Evolutionary conservation across 108 stramenopile species (phyloP).

Genomic region (Cyclotella distinguenda): DNA sequence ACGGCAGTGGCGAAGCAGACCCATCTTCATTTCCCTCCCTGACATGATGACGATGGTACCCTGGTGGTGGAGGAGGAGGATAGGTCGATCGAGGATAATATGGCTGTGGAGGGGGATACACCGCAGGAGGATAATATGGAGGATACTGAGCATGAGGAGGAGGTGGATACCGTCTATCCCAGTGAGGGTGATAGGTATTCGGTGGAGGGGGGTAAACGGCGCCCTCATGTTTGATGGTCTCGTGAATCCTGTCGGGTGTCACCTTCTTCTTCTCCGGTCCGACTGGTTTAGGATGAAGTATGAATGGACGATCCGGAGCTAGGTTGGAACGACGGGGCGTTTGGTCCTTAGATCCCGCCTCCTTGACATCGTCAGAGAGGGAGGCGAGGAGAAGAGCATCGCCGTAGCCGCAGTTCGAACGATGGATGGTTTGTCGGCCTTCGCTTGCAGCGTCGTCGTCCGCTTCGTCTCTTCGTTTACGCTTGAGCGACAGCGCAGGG

Average conservation of each 20-base stretch:
- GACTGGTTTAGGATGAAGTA: conserved; percentile 32
- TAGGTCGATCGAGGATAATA: conserved; percentile 4
- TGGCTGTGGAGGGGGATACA: neutral
- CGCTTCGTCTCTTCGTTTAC: neutral
- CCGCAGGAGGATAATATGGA: conserved; percentile 7
- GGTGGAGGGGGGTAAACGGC: neutral
- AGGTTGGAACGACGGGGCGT: neutral
- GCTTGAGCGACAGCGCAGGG: neutral
- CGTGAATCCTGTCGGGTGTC: neutral
- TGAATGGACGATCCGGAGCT: conserved; percentile 13
- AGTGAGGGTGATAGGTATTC: neutral
- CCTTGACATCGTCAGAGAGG: conserved; percentile 21
- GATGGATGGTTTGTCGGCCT: neutral
- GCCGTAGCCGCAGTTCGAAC: conserved; percentile 7
- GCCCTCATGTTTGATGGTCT: neutral
- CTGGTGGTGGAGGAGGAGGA: conserved; percentile 7
- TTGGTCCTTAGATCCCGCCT: neutral
- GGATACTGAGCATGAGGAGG: neutral
- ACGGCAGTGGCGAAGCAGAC: neutral
- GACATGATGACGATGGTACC: neutral
- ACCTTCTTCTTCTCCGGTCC: neutral
- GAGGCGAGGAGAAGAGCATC: conserved; percentile 43
- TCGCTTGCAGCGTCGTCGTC: neutral
- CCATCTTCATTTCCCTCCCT: neutral
- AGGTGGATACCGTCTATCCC: neutral